Evolutionary conservation across 768 basidiomycete species (phyloP).

Genomic region (Rhodosporidiobolus sp.): DNA sequence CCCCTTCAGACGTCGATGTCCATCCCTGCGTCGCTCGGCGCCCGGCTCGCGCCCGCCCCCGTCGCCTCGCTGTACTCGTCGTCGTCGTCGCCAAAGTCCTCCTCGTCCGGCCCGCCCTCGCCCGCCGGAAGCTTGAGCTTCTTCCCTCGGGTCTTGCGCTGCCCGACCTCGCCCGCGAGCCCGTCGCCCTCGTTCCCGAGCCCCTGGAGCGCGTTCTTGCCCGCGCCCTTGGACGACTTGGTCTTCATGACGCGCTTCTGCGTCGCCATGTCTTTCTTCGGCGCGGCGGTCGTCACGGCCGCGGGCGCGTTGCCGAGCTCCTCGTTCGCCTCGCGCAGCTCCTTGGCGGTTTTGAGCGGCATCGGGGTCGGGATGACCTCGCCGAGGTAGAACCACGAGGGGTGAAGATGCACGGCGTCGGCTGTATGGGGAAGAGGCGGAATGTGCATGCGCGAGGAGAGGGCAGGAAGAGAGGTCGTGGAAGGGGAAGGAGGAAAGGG

Average conservation of each 20-base stretch:
- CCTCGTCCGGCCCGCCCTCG: constrained; percentile 12
- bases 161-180: not conserved
- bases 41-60: not conserved
- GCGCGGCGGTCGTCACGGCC: not conserved
- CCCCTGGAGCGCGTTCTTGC: not conserved
- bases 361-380: constrained; percentile 15
- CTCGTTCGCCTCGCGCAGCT: not conserved
- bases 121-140: constrained; percentile 12
- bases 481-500: not conserved
- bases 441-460: constrained; percentile 12
- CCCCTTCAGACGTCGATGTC: too few species aligned
- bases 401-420: not conserved
- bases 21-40: too few species aligned
- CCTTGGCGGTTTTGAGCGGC: not conserved
- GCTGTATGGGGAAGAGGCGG: not conserved
- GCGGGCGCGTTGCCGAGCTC: not conserved
- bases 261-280: not conserved
- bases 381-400: constrained; percentile 35
- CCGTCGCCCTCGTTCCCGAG: not conserved
- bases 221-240: constrained; percentile 1
- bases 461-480: constrained; percentile 8
- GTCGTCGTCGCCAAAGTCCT: constrained; percentile 3
- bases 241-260: constrained; percentile 5
- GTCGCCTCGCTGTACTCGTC: not conserved
- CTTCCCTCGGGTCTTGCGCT: constrained; percentile 20